Percentiles rank a stretch among this genome's conserved stretches.
Conservation (phyloP, 1,139 yeast species). For the Candida tropicalis region DNA sequence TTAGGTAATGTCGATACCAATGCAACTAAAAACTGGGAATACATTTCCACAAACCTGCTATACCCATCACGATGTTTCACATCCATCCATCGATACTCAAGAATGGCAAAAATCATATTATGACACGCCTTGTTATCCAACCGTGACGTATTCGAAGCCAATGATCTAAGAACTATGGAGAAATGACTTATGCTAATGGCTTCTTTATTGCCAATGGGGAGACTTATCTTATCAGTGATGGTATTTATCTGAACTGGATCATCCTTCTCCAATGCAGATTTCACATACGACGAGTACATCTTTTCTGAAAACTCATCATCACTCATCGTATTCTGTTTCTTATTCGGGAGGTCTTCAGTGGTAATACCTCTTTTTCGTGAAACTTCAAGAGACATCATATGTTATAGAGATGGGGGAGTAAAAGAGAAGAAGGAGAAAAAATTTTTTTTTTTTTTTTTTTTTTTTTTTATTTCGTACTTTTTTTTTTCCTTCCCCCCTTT, state of each 20-base stretch:
- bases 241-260: constrained; percentile 41
- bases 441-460: neutral
- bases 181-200: constrained; percentile 40
- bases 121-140: constrained; percentile 41
- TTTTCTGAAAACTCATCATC: constrained; percentile 44
- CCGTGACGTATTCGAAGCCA: constrained; percentile 40
- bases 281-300: constrained; percentile 65
- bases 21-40: constrained; percentile 71
- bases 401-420: constrained; percentile 19
- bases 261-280: constrained; percentile 66
- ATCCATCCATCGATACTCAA: constrained; percentile 60
- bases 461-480: neutral
- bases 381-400: constrained; percentile 33
- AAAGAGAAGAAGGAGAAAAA: neutral
- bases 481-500: too few relatives aligned
- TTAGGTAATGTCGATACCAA: constrained; percentile 85
- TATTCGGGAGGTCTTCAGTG: constrained; percentile 7
- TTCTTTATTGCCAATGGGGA: constrained; percentile 36
- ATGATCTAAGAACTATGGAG: constrained; percentile 34
- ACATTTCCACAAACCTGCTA: constrained; percentile 48
- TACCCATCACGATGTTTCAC: constrained; percentile 24
- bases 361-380: constrained; percentile 26
- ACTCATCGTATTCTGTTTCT: constrained; percentile 4
- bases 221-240: constrained; percentile 38
- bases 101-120: constrained; percentile 35